A percentile compares a stretch with the other conserved stretches of the same genome.
Evolutionary conservation across 805 yeast species (phyloP).

Genomic region (Candida mattraensis): DNA sequence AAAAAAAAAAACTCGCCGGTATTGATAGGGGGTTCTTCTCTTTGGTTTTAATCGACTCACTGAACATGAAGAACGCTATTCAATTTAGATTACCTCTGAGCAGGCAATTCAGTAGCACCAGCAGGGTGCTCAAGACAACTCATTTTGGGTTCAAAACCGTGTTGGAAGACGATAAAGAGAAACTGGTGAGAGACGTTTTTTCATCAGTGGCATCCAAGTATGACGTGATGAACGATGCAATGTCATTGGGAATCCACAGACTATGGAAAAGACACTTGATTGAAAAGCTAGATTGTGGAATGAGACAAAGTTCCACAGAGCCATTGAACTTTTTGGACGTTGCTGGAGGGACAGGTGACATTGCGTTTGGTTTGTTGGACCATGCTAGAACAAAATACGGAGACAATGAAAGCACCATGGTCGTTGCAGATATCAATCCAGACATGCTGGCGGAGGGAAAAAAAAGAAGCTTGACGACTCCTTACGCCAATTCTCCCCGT

Average conservation of each 20-base stretch:
- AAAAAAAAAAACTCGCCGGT: too few species aligned
- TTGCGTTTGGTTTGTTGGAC: slow-evolving; percentile 91
- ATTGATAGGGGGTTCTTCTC: too few species aligned
- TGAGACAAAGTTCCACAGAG: slow-evolving; percentile 72
- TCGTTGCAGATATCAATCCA: slow-evolving; percentile 90
- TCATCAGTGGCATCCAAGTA: slow-evolving; percentile 93
- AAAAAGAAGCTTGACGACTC: slow-evolving; percentile 58
- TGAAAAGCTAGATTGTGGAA: slow-evolving; percentile 86
- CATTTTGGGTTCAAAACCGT: slow-evolving; percentile 93
- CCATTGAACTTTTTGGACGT: slow-evolving; percentile 91
- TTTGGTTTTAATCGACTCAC: too few species aligned
- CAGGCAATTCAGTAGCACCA: slow-evolving; percentile 7
- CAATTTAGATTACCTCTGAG: too few species aligned
- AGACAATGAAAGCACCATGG: slow-evolving; percentile 78
- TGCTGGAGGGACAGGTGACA: slow-evolving; percentile 99
- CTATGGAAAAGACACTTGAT: slow-evolving; percentile 94
- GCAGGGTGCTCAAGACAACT: slow-evolving; percentile 50
- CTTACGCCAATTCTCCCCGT: slow-evolving; percentile 68
- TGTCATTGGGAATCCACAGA: slow-evolving; percentile 94
- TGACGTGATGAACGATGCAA: slow-evolving; percentile 96
- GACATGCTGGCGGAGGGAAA: slow-evolving; percentile 96
- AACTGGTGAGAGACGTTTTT: slow-evolving; percentile 81
- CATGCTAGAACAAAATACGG: slow-evolving; percentile 80
- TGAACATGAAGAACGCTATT: too few species aligned
- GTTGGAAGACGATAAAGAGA: slow-evolving; percentile 75